A percentile compares a stretch with the other conserved stretches of the same genome.
Evolutionary conservation across 2,329 filamentous ascomycete species (phyloP).

Genomic region (Emericellopsis atlantica): DNA sequence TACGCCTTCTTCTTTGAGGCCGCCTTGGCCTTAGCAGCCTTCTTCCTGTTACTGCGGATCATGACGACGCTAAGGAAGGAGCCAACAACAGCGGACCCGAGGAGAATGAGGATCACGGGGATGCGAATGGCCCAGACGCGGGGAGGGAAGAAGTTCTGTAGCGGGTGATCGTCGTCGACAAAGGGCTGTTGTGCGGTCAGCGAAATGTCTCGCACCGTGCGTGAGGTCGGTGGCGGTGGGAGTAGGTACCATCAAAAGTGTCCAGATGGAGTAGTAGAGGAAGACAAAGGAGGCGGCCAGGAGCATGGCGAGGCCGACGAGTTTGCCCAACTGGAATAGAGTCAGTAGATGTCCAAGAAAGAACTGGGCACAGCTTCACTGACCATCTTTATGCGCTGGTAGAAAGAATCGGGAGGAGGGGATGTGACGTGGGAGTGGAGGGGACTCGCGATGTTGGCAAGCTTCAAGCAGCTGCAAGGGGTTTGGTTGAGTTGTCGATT

Average conservation of each 20-base stretch:
- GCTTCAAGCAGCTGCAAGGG: neutral
- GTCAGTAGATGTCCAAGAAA: constrained; percentile 4
- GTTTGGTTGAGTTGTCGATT: neutral
- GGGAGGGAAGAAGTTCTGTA: constrained; percentile 90
- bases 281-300: constrained; percentile 52
- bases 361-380: neutral
- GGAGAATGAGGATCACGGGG: constrained; percentile 87
- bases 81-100: constrained; percentile 86
- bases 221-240: neutral
- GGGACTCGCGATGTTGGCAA: too few relatives aligned
- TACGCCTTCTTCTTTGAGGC: constrained; percentile 78
- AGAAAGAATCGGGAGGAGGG: neutral
- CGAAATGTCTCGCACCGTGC: too few relatives aligned
- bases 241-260: constrained; percentile 74
- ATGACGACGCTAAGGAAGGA: constrained; percentile 95
- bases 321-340: constrained; percentile 71
- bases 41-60: constrained; percentile 98
- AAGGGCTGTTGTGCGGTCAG: constrained; percentile 56
- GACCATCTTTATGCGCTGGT: neutral
- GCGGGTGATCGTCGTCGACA: constrained; percentile 85
- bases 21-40: constrained; percentile 83
- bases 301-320: constrained; percentile 55
- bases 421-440: neutral
- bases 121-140: constrained; percentile 98
- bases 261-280: constrained; percentile 95